Base-by-base conservation (phyloP, 2,329 filamentous ascomycete species). In the Microcyclospora pomicola region DNA sequence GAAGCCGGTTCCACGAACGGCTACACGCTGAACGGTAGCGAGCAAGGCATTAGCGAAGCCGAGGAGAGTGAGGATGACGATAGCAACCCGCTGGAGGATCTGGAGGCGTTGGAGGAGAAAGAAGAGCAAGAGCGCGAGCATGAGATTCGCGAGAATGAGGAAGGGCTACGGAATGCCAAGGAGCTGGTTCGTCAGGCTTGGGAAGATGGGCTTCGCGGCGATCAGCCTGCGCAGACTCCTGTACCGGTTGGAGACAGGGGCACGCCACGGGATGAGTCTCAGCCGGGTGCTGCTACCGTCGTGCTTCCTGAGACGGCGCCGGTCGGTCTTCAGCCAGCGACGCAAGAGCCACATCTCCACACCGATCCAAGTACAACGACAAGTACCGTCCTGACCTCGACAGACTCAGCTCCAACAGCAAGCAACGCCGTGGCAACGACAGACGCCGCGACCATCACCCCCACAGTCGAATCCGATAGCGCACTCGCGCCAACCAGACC, bases 31-130 rank as follows among this genome's bases (percentile, higher is more conserved):
- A 50, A 47, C 7, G 27, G 40, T 14, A 41, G 37, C 34, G 44
- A 46, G n/a, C 29, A 28, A 14, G 43, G 44, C 34, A 31, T 31
- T 9, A 15, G 14, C 14, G 45, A 49, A 11, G 32, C 39, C 10
- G 46, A 51, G 6, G 54, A 57, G 2, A 49, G 45, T 29, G 53
- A 56, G 9, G 53, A 56, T 32, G 54, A 57, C 32, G 54, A 58
- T 28, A 53, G 50, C 41, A 58, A 58, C 36, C 54, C 54, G 10
- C 42, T 58, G 4, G 54, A 58, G 38, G 54, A 58, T 27, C 41
- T 58, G 9, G 54, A 58, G 37, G 53, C 53, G 9, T 40, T 57
- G 5, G 54, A 46, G 15, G 52, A 55, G 37, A 53, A 54, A 42
- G 54, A 54, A 37, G 53, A 56, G 31, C 48, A 50, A 31, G 47